A percentile compares a stretch with the other conserved stretches of the same genome.
Conservation (phyloP, 768 basidiomycete genomes). For the Calocera cornea region DNA sequence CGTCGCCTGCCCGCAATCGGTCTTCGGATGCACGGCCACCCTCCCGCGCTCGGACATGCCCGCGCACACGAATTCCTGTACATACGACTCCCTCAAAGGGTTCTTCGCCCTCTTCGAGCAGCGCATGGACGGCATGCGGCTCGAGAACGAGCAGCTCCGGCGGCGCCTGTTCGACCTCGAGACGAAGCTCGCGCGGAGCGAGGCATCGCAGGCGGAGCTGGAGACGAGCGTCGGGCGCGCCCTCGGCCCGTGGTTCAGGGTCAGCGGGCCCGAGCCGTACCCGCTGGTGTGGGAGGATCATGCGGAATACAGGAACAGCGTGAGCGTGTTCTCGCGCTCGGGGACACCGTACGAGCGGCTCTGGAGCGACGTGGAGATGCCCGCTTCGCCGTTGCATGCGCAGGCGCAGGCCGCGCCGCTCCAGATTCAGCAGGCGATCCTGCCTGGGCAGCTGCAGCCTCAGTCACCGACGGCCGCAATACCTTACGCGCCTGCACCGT, state of each 20-base stretch:
- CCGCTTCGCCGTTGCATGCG: neutral
- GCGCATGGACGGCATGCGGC: constrained; percentile 18
- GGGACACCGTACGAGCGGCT: constrained; percentile 1
- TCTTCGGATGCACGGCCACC: constrained; percentile 42
- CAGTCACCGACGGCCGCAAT: neutral
- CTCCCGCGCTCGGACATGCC: constrained; percentile 31
- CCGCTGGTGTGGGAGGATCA: constrained; percentile 3
- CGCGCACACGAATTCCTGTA: constrained; percentile 33
- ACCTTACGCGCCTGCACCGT: neutral
- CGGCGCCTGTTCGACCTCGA: constrained; percentile 48
- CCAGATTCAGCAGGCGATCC: neutral
- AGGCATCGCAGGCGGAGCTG: constrained; percentile 43
- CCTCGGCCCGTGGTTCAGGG: constrained; percentile 51
- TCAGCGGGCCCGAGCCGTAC: constrained; percentile 18
- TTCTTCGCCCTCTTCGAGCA: constrained; percentile 36
- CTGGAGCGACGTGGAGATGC: neutral
- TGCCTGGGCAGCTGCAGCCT: neutral
- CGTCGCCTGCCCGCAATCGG: constrained; percentile 34
- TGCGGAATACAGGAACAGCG: neutral
- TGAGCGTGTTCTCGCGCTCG: neutral
- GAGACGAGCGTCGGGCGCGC: constrained; percentile 35
- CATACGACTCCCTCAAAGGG: constrained; percentile 49
- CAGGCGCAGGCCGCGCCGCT: neutral
- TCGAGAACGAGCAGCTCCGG: constrained; percentile 52
- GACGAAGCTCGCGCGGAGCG: constrained; percentile 27